phyloP scores from a whole-genome alignment of 768 basidiomycete genomes.

The Serendipita sp. region DNA sequence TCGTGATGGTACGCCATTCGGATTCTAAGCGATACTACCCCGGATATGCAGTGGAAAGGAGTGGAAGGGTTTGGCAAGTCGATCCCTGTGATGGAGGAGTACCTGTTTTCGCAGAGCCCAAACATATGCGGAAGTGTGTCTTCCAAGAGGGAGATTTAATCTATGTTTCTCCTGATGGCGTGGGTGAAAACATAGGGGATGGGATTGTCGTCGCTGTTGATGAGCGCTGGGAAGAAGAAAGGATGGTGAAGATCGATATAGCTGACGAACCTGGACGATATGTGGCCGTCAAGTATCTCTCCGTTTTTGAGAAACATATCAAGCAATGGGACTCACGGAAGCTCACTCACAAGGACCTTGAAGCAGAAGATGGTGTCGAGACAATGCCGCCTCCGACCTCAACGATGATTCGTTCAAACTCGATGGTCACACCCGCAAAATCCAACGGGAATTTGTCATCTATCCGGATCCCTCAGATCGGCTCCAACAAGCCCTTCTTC shows the following conservation, averaged over 20 bases:
- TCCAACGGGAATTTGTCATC: not conserved
- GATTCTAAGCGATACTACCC: not conserved
- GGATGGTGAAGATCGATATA: not conserved
- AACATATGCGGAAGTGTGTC: not conserved
- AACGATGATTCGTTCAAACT: not conserved
- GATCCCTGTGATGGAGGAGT: not conserved
- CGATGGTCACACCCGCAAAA: not conserved
- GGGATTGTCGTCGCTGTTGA: not conserved
- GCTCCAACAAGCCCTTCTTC: not conserved
- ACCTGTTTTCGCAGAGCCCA: not conserved
- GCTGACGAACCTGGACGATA: not conserved
- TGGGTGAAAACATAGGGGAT: not conserved
- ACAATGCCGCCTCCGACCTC: not conserved
- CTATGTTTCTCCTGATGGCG: not conserved
- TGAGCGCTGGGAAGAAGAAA: not conserved
- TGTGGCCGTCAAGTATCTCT: not conserved
- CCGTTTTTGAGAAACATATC: not conserved
- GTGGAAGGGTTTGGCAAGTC: not conserved
- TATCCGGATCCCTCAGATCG: not conserved
- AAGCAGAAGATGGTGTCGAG: not conserved
- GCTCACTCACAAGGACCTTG: not conserved
- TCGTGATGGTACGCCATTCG: not conserved
- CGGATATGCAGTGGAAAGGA: not conserved
- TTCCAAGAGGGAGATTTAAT: not conserved
- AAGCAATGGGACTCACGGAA: constrained; percentile 1